Percentiles rank a stretch among this genome's conserved stretches.
These are phyloP conservation scores for Leishmania tarentolae DNA, from an alignment of 208 protist species.

Conservation along the genomic window DNA sequence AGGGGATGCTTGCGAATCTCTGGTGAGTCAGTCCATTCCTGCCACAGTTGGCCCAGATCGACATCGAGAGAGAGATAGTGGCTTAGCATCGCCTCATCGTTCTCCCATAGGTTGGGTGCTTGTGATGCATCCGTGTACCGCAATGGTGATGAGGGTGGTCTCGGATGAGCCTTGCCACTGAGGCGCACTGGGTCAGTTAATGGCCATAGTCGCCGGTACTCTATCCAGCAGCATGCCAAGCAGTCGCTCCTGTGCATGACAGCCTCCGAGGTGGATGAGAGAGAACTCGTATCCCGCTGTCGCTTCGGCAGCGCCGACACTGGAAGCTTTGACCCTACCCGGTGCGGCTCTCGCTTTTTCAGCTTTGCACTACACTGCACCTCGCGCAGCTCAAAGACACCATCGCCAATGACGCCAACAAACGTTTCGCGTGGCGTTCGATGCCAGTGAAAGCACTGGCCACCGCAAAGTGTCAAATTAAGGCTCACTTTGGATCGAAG, in stretches of 20 bases:
- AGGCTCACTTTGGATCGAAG: slow-evolving; percentile 39
- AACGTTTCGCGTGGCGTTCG: slow-evolving; percentile 46
- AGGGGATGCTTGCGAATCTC: slow-evolving; percentile 55
- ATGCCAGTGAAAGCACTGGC: slow-evolving; percentile 83
- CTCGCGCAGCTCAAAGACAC: slow-evolving; percentile 57
- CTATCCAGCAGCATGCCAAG: slow-evolving; percentile 15
- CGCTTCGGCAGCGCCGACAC: no score
- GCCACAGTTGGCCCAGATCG: slow-evolving; percentile 56
- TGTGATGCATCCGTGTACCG: background rate
- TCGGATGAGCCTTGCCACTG: background rate
- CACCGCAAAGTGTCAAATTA: slow-evolving; percentile 61
- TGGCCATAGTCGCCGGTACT: slow-evolving; percentile 18
- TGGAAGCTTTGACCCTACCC: background rate
- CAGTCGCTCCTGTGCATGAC: background rate
- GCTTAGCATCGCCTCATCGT: slow-evolving; percentile 44
- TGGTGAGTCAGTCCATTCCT: slow-evolving; percentile 56
- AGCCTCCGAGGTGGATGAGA: slow-evolving; percentile 3
- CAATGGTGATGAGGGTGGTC: background rate
- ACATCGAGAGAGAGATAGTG: slow-evolving; percentile 75
- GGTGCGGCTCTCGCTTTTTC: background rate
- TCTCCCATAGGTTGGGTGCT: background rate
- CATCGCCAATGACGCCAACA: slow-evolving; percentile 46
- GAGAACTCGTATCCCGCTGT: background rate
- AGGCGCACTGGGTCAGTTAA: background rate
- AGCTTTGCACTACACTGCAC: slow-evolving; percentile 1